phyloP scores from a whole-genome alignment of 192 early-diverging fungal species.

The Blastocladiella britannica region DNA sequence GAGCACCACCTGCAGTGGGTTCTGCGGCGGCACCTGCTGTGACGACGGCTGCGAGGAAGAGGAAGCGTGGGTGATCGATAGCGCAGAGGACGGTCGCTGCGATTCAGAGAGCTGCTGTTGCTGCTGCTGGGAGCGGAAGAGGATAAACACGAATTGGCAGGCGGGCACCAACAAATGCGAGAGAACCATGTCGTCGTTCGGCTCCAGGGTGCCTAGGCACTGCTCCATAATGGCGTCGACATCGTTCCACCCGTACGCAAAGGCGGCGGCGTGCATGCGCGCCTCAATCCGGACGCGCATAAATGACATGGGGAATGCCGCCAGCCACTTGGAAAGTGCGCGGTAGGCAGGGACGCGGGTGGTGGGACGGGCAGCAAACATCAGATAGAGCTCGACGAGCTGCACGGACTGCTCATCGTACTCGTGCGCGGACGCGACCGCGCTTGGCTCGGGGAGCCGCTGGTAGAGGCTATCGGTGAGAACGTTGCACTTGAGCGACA shows the following conservation, averaged over 20 bases:
- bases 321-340: not conserved
- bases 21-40: slow-evolving; percentile 17
- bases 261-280: not conserved
- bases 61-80: too few species aligned
- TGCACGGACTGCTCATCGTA: not conserved
- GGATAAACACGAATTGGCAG: not conserved
- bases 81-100: too few species aligned
- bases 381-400: not conserved
- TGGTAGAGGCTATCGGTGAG: too few species aligned
- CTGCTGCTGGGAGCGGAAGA: not conserved
- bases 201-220: not conserved
- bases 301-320: not conserved
- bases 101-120: not conserved
- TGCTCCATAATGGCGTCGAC: not conserved
- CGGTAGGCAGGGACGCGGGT: not conserved
- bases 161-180: too few species aligned
- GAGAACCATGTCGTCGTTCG: not conserved
- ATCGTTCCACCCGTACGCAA: not conserved
- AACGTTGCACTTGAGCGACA: too few species aligned
- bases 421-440: too few species aligned
- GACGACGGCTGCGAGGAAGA: too few species aligned
- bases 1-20: slow-evolving; percentile 5
- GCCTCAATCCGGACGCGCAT: not conserved
- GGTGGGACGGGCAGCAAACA: not conserved
- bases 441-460: too few species aligned